Conservation (phyloP, 352 stramenopile species). For the Phytophthora hibernalis region DNA sequence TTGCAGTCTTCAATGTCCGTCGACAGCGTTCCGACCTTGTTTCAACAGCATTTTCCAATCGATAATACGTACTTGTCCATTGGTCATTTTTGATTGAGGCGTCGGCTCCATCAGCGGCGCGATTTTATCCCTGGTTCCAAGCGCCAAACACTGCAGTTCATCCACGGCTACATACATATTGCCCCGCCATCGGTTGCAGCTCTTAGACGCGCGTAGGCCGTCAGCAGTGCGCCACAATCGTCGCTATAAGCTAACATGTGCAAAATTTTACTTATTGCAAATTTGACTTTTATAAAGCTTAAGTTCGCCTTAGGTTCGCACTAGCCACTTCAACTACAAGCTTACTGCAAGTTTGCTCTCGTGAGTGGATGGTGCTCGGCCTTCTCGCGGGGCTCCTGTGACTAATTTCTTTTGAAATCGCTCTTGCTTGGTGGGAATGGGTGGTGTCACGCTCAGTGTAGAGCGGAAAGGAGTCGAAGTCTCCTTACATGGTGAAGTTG, state of each 20-base stretch:
- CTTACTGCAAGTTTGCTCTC: no score
- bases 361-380: no score
- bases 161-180: slow-evolving; percentile 3
- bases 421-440: slow-evolving; percentile 25
- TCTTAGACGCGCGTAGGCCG: neutral
- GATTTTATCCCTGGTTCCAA: slow-evolving; percentile 37
- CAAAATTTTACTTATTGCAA: no score
- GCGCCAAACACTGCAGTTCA: slow-evolving; percentile 18
- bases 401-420: slow-evolving; percentile 2
- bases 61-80: slow-evolving; percentile 65
- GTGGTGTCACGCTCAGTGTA: slow-evolving; percentile 13
- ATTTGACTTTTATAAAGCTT: neutral
- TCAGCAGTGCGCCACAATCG: slow-evolving; percentile 17
- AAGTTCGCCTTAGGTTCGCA: slow-evolving; percentile 27
- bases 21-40: no score
- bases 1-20: no score
- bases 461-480: slow-evolving; percentile 20
- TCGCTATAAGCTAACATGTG: no score
- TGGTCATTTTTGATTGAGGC: slow-evolving; percentile 60
- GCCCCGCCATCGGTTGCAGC: slow-evolving; percentile 2
- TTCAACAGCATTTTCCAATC: no score
- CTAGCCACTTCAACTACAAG: neutral
- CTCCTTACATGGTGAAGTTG: slow-evolving; percentile 6
- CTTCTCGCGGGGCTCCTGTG: slow-evolving; percentile 6
- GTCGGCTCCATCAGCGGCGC: slow-evolving; percentile 27